Evolutionary conservation across 164 flowering plant species (phyloP).

Genomic region (Chloranthus sessilifolius): DNA sequence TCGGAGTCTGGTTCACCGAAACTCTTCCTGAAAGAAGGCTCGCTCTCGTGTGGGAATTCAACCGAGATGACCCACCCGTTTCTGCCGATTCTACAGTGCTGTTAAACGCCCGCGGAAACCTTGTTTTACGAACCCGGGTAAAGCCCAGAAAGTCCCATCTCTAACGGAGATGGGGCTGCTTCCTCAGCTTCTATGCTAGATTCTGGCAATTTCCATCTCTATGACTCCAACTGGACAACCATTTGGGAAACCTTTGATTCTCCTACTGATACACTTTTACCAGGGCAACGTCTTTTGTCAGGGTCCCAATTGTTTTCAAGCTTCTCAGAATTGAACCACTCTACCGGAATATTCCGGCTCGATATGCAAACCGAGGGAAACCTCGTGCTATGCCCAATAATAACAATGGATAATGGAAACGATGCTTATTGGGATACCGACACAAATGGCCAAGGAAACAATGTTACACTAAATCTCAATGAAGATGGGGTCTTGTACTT

Average conservation of each 20-base stretch:
- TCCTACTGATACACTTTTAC: constrained; percentile 25
- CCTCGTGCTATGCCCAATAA: constrained; percentile 15
- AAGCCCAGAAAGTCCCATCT: constrained; percentile 1
- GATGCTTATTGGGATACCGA: constrained; percentile 12
- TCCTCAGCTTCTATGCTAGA: constrained; percentile 30
- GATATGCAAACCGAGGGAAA: constrained; percentile 26
- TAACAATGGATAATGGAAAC: too few species aligned
- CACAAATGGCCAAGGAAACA: background rate
- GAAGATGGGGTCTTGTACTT: constrained; percentile 7
- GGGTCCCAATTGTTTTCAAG: constrained; percentile 9
- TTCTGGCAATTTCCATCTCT: constrained; percentile 21
- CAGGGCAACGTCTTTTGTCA: constrained; percentile 2
- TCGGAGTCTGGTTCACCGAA: constrained; percentile 4
- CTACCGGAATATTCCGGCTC: constrained; percentile 14
- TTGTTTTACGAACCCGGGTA: background rate
- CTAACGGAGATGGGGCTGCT: background rate
- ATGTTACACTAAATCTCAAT: constrained; percentile 13
- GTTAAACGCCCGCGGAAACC: constrained; percentile 5
- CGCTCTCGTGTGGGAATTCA: constrained; percentile 20
- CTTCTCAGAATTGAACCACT: constrained; percentile 5
- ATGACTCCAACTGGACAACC: background rate
- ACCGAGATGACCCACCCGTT: constrained; percentile 14
- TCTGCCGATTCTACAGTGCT: constrained; percentile 1
- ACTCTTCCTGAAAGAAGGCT: background rate
- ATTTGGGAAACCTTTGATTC: constrained; percentile 22